phyloP scores from a whole-genome alignment of 352 stramenopile genomes.

The Pilasporangium apinafurcum region DNA sequence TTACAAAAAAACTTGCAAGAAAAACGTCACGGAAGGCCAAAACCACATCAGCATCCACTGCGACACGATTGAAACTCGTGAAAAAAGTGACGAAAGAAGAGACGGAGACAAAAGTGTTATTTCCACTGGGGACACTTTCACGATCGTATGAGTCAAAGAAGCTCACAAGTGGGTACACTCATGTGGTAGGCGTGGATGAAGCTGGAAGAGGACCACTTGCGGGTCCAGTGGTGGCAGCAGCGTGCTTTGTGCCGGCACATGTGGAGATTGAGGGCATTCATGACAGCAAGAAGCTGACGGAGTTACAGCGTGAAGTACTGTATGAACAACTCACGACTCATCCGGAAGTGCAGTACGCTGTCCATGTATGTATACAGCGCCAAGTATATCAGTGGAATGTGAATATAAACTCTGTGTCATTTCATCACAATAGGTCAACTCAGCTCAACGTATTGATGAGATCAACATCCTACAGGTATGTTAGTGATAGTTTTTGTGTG shows the following conservation, averaged over 20 bases:
- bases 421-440: constrained; percentile 44
- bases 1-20: neutral
- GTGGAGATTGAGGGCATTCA: constrained; percentile 84
- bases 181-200: constrained; percentile 95
- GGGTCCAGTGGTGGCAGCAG: constrained; percentile 82
- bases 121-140: constrained; percentile 47
- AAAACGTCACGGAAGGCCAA: neutral
- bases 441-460: constrained; percentile 91
- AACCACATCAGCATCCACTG: neutral
- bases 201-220: constrained; percentile 93
- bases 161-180: constrained; percentile 43
- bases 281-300: constrained; percentile 96
- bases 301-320: constrained; percentile 89
- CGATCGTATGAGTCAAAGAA: constrained; percentile 47
- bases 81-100: neutral
- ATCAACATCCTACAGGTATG: constrained; percentile 97
- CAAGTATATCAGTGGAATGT: no score
- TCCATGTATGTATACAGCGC: constrained; percentile 35
- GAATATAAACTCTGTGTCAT: no score
- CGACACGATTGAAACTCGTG: no score
- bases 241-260: constrained; percentile 65
- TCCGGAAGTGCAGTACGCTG: constrained; percentile 80
- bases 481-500: neutral
- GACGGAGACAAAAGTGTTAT: constrained; percentile 7
- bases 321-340: constrained; percentile 85